Evolutionary conservation across 2,329 filamentous ascomycete genomes (phyloP).

Genomic region (Aspergillus quadrilineatus): DNA sequence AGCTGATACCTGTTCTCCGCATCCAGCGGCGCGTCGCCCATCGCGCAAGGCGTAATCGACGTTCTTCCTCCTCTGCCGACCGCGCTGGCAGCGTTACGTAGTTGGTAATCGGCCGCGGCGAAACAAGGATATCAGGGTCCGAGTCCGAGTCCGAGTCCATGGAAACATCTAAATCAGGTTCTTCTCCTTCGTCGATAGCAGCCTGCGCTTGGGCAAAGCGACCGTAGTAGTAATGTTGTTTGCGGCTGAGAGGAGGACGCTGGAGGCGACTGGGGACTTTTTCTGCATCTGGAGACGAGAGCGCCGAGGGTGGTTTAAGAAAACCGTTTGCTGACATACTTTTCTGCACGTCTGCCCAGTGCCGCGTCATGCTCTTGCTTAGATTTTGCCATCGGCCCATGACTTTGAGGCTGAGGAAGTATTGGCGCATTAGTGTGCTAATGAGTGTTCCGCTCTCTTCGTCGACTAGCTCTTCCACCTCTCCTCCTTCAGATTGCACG

Average conservation of each 20-base stretch:
- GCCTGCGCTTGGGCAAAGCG: conserved; percentile 27
- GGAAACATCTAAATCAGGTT: conserved; percentile 27
- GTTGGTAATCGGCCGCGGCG: conserved; percentile 33
- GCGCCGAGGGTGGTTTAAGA: conserved; percentile 44
- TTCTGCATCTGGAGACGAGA: conserved; percentile 28
- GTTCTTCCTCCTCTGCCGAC: conserved; percentile 51
- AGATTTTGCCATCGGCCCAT: conserved; percentile 76
- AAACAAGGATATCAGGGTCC: conserved; percentile 40
- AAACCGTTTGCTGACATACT: conserved; percentile 57
- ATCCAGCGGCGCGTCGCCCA: conserved; percentile 74
- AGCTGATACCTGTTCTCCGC: conserved; percentile 62
- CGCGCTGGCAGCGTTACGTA: conserved; percentile 40
- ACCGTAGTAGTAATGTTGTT: conserved; percentile 31
- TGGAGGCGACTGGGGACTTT: conserved; percentile 22
- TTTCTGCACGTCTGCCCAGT: conserved; percentile 67
- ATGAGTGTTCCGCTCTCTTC: conserved; percentile 88
- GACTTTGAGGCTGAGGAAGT: conserved; percentile 83
- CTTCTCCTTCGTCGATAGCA: neutral
- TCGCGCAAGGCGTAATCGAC: conserved; percentile 64
- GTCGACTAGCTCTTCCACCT: conserved; percentile 73
- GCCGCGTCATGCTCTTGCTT: conserved; percentile 59
- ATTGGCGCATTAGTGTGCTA: conserved; percentile 81
- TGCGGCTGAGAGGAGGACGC: conserved; percentile 25
- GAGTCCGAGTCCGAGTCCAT: conserved; percentile 47
- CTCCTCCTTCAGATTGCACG: conserved; percentile 72